Evolutionary conservation across 139 green algal genomes (phyloP).

Genomic region (Nannochloris sp.): DNA sequence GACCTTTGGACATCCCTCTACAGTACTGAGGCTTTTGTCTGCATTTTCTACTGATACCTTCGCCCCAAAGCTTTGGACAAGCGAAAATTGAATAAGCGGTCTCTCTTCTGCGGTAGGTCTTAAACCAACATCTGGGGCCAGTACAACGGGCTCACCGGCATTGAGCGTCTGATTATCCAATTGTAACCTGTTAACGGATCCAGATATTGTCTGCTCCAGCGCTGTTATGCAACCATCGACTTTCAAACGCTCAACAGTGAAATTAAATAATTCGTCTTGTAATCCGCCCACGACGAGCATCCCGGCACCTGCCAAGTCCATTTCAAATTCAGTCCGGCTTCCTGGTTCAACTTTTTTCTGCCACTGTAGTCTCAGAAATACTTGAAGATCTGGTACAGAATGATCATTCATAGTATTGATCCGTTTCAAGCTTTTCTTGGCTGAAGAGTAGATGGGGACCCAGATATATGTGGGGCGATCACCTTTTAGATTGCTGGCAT

Average conservation of each 20-base stretch:
- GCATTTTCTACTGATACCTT: background rate
- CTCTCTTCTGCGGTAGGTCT: slow-evolving; percentile 1
- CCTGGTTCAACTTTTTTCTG: slow-evolving; percentile 28
- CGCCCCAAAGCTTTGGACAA: slow-evolving; percentile 36
- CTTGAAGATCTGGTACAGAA: slow-evolving; percentile 17
- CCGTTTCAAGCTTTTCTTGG: background rate
- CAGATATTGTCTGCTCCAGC: slow-evolving; percentile 23
- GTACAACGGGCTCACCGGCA: slow-evolving; percentile 65
- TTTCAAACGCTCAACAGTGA: slow-evolving; percentile 39
- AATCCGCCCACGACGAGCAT: slow-evolving; percentile 51
- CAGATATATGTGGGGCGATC: slow-evolving; percentile 63
- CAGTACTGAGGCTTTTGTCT: background rate
- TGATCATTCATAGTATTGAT: slow-evolving; percentile 1
- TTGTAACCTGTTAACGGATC: slow-evolving; percentile 54
- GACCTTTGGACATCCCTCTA: background rate
- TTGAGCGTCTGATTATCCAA: slow-evolving; percentile 84
- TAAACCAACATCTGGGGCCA: slow-evolving; percentile 40
- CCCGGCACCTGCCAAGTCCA: slow-evolving; percentile 48
- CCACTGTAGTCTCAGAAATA: slow-evolving; percentile 61
- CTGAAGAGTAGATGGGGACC: slow-evolving; percentile 40
- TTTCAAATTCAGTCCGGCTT: slow-evolving; percentile 32
- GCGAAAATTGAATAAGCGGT: slow-evolving; percentile 34
- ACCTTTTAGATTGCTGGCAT: slow-evolving; percentile 30
- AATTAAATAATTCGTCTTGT: slow-evolving; percentile 75
- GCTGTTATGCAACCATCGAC: slow-evolving; percentile 4